Percentiles rank a stretch among this genome's conserved stretches.
Conservation (phyloP, 2,329 filamentous ascomycete genomes). For the Cercospora sp. region DNA sequence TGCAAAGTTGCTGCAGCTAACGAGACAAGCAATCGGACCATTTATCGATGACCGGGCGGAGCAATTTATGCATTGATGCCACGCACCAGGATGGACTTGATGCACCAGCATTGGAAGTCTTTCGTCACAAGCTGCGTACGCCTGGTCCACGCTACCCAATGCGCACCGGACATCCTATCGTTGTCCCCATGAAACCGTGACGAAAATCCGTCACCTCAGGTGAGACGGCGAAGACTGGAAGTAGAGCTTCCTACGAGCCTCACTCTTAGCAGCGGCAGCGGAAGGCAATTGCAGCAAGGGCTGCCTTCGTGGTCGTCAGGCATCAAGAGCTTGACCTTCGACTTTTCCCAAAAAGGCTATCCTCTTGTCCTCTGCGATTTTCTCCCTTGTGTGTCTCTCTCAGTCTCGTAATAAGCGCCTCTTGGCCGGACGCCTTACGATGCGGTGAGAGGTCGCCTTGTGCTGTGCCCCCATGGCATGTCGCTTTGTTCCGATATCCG, state of each 20-base stretch:
- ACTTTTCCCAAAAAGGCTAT: background rate
- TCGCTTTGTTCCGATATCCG: background rate
- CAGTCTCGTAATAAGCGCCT: background rate
- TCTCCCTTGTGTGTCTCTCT: background rate
- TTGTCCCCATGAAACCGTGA: background rate
- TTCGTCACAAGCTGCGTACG: background rate
- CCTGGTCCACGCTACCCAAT: background rate
- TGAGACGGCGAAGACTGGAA: background rate
- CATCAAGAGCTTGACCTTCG: background rate
- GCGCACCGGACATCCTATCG: background rate
- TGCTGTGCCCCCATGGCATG: background rate
- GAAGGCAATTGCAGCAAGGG: background rate
- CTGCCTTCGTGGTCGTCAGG: background rate
- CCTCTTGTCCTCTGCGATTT: background rate
- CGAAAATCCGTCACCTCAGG: background rate
- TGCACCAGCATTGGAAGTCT: background rate
- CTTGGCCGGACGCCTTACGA: background rate
- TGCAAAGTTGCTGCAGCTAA: conserved; percentile 4
- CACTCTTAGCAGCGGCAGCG: background rate
- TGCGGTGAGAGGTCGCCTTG: background rate
- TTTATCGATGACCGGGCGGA: background rate
- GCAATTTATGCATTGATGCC: background rate
- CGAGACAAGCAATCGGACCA: background rate
- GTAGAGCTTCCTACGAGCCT: background rate
- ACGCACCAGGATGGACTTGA: background rate